Evolutionary conservation across 2,329 filamentous ascomycete genomes (phyloP).

Genomic region (Botrytis pseudocinerea): DNA sequence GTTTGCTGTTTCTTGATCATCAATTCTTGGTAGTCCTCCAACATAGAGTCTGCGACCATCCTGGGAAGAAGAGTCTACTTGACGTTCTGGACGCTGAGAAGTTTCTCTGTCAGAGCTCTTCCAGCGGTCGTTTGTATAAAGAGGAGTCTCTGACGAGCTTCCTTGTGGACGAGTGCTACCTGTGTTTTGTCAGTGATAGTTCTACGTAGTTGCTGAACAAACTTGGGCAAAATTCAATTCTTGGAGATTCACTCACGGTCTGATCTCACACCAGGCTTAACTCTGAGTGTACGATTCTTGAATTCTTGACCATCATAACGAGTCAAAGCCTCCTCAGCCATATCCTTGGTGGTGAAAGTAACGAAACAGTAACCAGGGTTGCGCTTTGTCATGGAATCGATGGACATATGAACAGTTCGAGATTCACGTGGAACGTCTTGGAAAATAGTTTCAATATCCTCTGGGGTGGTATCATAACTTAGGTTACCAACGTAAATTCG

Average conservation of each 20-base stretch:
- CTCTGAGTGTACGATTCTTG: conserved; percentile 59
- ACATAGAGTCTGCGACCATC: conserved; percentile 51
- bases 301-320: conserved; percentile 56
- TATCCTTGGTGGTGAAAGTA: conserved; percentile 58
- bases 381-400: conserved; percentile 65
- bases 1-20: conserved; percentile 50
- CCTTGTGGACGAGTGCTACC: conserved; percentile 18
- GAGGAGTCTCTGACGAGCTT: conserved; percentile 9
- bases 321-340: conserved; percentile 59
- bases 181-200: conserved; percentile 2
- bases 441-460: conserved; percentile 53
- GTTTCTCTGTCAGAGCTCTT: conserved; percentile 28
- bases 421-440: conserved; percentile 45
- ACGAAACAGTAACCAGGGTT: conserved; percentile 78
- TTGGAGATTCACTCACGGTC: conserved; percentile 27
- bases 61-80: conserved; percentile 30
- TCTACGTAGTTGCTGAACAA: background rate
- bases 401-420: conserved; percentile 65
- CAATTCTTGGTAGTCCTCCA: conserved; percentile 52
- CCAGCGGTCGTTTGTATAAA: conserved; percentile 33
- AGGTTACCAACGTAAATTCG: conserved; percentile 56
- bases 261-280: conserved; percentile 58
- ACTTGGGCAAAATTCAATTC: background rate
- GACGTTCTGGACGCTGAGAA: conserved; percentile 22
- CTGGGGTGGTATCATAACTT: conserved; percentile 52